A percentile compares a stretch with the other conserved stretches of the same genome.
These are phyloP conservation scores for Microdochium paspali DNA, from an alignment of 2,329 filamentous ascomycete genomes.

Conservation along the genomic window DNA sequence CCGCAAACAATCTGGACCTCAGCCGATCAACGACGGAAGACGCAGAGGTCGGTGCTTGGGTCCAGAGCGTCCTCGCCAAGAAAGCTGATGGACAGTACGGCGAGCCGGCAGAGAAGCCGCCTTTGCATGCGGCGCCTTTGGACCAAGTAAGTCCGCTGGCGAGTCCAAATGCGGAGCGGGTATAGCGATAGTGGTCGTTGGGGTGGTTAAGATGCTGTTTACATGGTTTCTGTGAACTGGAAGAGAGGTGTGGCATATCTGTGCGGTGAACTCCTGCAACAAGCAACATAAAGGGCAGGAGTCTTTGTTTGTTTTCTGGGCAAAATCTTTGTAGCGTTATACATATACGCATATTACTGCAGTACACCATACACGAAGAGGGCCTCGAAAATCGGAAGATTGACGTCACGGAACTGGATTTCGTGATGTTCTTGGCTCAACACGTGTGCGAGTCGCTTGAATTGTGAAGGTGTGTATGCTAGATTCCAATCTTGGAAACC, in stretches of 20 bases:
- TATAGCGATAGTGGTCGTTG: not conserved
- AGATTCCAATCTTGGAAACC: too few relatives aligned
- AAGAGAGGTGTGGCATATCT: not conserved
- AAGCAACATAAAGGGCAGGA: slow-evolving; percentile 1
- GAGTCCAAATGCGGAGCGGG: slow-evolving; percentile 23
- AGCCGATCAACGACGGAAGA: slow-evolving; percentile 49
- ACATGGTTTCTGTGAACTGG: too few relatives aligned
- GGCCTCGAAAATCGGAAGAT: not conserved
- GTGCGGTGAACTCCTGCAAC: not conserved
- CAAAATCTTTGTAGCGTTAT: not conserved
- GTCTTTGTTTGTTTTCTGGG: not conserved
- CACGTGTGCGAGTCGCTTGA: too few relatives aligned
- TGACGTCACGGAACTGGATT: too few relatives aligned
- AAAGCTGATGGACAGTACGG: slow-evolving; percentile 45
- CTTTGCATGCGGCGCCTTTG: slow-evolving; percentile 78
- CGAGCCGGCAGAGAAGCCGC: slow-evolving; percentile 55
- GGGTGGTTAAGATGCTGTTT: too few relatives aligned
- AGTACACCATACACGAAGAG: not conserved
- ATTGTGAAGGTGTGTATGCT: too few relatives aligned
- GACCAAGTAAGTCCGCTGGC: slow-evolving; percentile 50
- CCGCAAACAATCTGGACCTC: slow-evolving; percentile 33
- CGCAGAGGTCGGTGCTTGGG: slow-evolving; percentile 80
- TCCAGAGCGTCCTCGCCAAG: slow-evolving; percentile 58
- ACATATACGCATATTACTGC: not conserved
- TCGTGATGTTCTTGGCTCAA: too few relatives aligned